Evolutionary conservation across 2,329 filamentous ascomycete genomes (phyloP).

Genomic region (Ceratocystis cubensis): DNA sequence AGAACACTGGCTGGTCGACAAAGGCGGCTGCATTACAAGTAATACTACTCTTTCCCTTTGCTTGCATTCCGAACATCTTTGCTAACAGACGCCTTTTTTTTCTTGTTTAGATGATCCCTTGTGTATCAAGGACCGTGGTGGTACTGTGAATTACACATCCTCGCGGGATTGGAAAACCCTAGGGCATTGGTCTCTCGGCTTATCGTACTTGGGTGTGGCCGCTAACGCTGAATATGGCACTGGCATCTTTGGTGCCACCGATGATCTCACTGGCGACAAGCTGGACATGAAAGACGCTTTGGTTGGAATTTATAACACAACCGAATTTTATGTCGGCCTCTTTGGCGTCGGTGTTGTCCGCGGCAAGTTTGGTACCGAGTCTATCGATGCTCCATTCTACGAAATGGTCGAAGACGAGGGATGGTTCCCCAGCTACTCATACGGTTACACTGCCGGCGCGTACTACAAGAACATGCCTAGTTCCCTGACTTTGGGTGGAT

Average conservation of each 20-base stretch:
- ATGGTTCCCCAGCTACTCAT: slow-evolving; percentile 57
- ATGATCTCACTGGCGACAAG: slow-evolving; percentile 30
- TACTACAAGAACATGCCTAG: slow-evolving; percentile 42
- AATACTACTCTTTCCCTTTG: slow-evolving; percentile 25
- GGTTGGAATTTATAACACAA: slow-evolving; percentile 43
- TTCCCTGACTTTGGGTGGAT: slow-evolving; percentile 55
- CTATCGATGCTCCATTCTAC: slow-evolving; percentile 41
- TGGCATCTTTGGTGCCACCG: slow-evolving; percentile 36
- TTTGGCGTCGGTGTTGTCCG: slow-evolving; percentile 45
- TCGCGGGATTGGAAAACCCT: slow-evolving; percentile 48
- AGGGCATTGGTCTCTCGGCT: slow-evolving; percentile 47
- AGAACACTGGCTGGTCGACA: slow-evolving; percentile 56
- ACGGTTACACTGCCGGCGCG: slow-evolving; percentile 65
- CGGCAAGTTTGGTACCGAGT: slow-evolving; percentile 38
- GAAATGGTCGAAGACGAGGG: slow-evolving; percentile 47
- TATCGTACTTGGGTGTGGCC: slow-evolving; percentile 43
- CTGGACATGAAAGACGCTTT: slow-evolving; percentile 36
- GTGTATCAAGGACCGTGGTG: slow-evolving; percentile 47
- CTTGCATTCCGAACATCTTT: neutral
- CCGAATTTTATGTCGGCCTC: slow-evolving; percentile 41
- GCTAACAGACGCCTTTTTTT: neutral
- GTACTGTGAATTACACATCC: slow-evolving; percentile 39
- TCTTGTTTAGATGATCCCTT: slow-evolving; percentile 33
- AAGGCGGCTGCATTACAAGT: slow-evolving; percentile 42
- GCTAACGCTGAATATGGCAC: slow-evolving; percentile 55